Evolutionary conservation across 306 rosid species (phyloP), one percentile per base, ranked within the genome.

Genomic region (Quercus dentata): DNA sequence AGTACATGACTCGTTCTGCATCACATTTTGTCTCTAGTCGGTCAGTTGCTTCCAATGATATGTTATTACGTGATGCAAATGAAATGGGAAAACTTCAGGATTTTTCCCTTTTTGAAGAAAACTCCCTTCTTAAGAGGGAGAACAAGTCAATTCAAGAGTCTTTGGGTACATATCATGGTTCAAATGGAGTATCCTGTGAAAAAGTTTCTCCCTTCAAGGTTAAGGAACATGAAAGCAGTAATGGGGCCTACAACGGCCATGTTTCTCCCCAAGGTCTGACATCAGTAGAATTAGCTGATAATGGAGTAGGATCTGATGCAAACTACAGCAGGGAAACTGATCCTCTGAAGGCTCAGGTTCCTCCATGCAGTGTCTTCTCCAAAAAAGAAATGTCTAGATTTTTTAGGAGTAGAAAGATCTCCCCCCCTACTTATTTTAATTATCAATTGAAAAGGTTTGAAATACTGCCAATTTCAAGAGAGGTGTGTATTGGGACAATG

Each of bases 291-390:
- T 56, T 79, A 81, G 77, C 65, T 81, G 63, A 82, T 76, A 82
- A 81, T 63, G 88, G 79, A 68, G 84, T 79, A 59, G 90, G 73
- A 80, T 81, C 78, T 74, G 57, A 51, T n/a, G 71, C 85, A 56
- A 79, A 70, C 80, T 80, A 86, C 74, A 76, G 74, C 77, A 14
- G 78, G 73, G 81, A 80, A 85, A 82, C 87, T 78, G 89, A 84
- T 77, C 99, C 99, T 73, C 74, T 93, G 71, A 88, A 81, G 72
- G 89, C 97, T 72, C 98, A 93, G 86, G 77, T 91, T 84, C 99
- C 97, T 87, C 92, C 97, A 64, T 70, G 83, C 79, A 87, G 91
- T 81, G 67, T 87, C 63, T 90, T 95, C 80, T 93, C 97, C 69
- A 95, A 83, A 81, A 90, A 84, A 69, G 91, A 90, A 75, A 91